Evolutionary conservation across 139 green algal species (phyloP), one percentile per base, ranked within the genome.

Genomic region (Auxenochlorella pyrenoidosa): DNA sequence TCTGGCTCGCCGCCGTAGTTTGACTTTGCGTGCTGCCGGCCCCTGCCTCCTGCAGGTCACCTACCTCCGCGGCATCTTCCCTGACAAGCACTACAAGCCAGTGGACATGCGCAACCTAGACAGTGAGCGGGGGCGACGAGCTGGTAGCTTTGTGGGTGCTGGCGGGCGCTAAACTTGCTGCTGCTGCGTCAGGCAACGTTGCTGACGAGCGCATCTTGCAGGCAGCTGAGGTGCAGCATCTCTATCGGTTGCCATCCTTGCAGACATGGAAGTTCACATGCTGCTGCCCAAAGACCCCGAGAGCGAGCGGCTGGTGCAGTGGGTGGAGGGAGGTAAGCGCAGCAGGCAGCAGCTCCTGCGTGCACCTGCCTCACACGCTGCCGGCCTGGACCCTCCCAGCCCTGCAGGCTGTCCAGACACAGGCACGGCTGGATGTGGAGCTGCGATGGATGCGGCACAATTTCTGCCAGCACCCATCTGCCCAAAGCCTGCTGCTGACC

Each of bases 181-280:
- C n/a, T n/a, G n/a, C n/a, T n/a, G n/a, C n/a, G n/a, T n/a, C n/a
- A n/a, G n/a, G n/a, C n/a, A n/a, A n/a, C n/a, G n/a, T 30, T 36
- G n/a, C 65, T 72, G 2, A 68, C 8, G 65, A 30, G 26, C 24
- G 65, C 47, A 54, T 54, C 32, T 28, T 44, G 68, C 68, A 75
- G 68, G 43, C 30, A 30, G 4, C 41, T 32, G 54, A 24, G 38
- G n/a, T 54, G n/a, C 16, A 10, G 22, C 38, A 13, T 1, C 30
- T 5, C 13, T 76, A 15, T 34, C 28, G 30, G 12, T 1, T 21
- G 71, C 3, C 8, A 38, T 58, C 38, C n/a, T 30, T 83, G 78
- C 90, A 96, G 94, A 91, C 73, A 95, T 96, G 92, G 63, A 94
- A 59, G 90, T 96, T 58, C 93, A 94, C 82, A 91, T 95, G 90